phyloP scores from a whole-genome alignment of 2,329 filamentous ascomycete genomes.

The Dactylonectria estremocensis region DNA sequence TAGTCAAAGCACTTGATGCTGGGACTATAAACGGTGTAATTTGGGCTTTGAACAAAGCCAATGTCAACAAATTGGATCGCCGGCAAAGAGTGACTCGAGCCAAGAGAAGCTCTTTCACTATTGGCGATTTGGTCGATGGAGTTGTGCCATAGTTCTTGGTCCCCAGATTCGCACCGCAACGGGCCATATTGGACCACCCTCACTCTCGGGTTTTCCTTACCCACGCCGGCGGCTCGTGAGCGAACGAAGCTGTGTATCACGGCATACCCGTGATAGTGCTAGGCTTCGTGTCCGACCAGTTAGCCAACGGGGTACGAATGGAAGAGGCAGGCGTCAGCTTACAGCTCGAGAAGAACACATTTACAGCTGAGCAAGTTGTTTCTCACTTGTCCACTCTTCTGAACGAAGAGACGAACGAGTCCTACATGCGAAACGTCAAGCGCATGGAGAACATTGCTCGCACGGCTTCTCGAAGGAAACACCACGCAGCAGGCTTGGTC shows the following conservation, averaged over 20 bases:
- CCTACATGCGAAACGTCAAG: background rate
- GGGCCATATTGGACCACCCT: background rate
- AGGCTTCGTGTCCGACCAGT: background rate
- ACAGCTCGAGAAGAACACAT: background rate
- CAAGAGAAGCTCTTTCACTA: background rate
- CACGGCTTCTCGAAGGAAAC: constrained; percentile 1
- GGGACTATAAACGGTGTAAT: background rate
- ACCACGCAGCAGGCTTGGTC: constrained; percentile 2
- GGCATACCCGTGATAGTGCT: background rate
- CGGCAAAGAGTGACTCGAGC: background rate
- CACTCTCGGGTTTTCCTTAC: background rate
- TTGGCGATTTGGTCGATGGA: background rate
- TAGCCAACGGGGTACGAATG: background rate
- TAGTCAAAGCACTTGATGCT: background rate
- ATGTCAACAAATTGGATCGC: background rate
- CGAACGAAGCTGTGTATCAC: background rate
- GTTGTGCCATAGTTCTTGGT: background rate
- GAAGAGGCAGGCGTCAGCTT: background rate
- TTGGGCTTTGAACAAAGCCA: background rate
- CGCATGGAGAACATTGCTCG: background rate
- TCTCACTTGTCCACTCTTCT: background rate
- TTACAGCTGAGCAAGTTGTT: background rate
- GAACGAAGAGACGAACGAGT: constrained; percentile 5
- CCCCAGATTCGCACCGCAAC: constrained; percentile 3
- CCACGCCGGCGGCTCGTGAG: background rate